Percentiles rank a stretch among this genome's conserved stretches.
phyloP scores from a whole-genome alignment of 495 filamentous ascomycete species.

The Usnea hakonensis region DNA sequence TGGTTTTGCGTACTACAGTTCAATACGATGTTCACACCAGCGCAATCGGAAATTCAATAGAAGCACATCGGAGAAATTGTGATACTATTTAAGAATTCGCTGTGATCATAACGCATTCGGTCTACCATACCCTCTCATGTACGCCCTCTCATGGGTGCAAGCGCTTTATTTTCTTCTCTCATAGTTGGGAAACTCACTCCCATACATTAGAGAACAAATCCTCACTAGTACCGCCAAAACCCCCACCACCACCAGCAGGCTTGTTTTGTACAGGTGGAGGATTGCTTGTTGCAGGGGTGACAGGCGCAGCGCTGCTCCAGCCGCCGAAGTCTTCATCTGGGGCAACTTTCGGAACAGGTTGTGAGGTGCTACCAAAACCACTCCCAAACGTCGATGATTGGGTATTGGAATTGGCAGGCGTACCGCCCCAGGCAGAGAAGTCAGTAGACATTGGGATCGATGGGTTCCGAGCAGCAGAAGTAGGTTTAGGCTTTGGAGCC shows the following conservation, averaged over 20 bases:
- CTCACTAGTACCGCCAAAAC: constrained; percentile 62
- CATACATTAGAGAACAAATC: constrained; percentile 94
- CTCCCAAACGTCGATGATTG: constrained; percentile 27
- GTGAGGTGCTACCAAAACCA: constrained; percentile 31
- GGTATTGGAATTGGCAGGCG: constrained; percentile 38
- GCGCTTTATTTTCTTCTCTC: not conserved
- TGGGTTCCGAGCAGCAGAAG: constrained; percentile 18
- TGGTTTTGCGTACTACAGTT: not conserved
- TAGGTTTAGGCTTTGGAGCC: constrained; percentile 21
- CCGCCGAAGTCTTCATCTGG: constrained; percentile 91
- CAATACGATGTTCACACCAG: not conserved
- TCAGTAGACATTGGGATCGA: constrained; percentile 28
- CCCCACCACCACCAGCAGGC: constrained; percentile 47
- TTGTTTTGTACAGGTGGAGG: constrained; percentile 32
- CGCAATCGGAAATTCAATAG: not conserved
- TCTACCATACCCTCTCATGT: not conserved
- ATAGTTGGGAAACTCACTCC: constrained; percentile 44
- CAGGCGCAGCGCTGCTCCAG: constrained; percentile 67
- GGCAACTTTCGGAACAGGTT: constrained; percentile 54
- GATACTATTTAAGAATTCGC: not conserved
- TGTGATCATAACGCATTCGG: not conserved
- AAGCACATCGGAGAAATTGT: not conserved
- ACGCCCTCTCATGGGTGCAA: not conserved
- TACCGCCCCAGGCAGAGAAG: constrained; percentile 38
- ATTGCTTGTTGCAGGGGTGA: constrained; percentile 38